Conservation (phyloP, 1,139 yeast species). For the Debaryomyces nepalensis region DNA sequence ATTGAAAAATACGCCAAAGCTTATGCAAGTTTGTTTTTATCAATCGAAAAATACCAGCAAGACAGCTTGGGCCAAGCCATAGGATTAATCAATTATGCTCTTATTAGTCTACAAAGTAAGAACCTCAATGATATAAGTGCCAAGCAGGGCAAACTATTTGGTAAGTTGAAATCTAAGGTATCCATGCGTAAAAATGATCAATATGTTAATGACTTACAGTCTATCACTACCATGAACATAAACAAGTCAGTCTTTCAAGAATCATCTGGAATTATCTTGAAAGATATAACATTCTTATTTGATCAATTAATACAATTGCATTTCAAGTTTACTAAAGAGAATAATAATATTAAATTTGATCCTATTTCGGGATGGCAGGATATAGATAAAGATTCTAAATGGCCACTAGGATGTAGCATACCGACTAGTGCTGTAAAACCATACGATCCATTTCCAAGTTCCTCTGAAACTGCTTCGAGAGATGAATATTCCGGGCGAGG, state of each 20-base stretch:
- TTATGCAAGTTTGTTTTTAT: conserved; percentile 47
- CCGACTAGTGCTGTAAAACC: conserved; percentile 31
- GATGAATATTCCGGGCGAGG: conserved; percentile 14
- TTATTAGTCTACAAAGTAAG: conserved; percentile 46
- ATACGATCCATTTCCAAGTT: conserved; percentile 16
- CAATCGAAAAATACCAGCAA: conserved; percentile 49
- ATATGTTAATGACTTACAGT: conserved; percentile 37
- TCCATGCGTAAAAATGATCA: conserved; percentile 35
- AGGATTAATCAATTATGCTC: conserved; percentile 45
- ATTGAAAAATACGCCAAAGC: conserved; percentile 44
- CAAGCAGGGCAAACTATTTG: conserved; percentile 20
- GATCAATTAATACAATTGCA: conserved; percentile 45
- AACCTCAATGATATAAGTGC: conserved; percentile 22
- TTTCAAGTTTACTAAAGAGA: conserved; percentile 48
- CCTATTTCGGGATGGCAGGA: conserved; percentile 43
- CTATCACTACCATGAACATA: conserved; percentile 42
- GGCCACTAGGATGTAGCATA: conserved; percentile 50
- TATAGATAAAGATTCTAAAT: conserved; percentile 43
- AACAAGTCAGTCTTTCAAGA: conserved; percentile 42
- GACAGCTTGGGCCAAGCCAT: conserved; percentile 47
- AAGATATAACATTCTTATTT: conserved; percentile 44
- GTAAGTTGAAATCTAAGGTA: conserved; percentile 33
- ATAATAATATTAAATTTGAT: conserved; percentile 46
- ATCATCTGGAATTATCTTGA: conserved; percentile 40
- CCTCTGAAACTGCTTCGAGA: not conserved